Conservation (phyloP, 1,284 basidiomycete genomes). For the Malassezia sympodialis region DNA sequence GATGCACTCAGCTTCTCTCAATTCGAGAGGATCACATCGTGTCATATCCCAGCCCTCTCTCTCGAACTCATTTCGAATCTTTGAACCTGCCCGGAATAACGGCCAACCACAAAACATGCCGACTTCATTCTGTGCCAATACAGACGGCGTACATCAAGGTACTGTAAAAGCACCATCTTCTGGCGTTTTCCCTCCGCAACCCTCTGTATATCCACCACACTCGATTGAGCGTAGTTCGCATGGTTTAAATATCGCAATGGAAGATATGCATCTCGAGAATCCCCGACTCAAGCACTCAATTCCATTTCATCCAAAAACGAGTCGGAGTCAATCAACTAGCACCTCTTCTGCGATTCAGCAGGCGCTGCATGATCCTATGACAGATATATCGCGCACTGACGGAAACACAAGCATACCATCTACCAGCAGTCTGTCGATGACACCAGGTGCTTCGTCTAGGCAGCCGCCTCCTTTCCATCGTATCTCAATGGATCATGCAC, state of each 20-base stretch:
- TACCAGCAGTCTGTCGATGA: not conserved
- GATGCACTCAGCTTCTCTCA: not conserved
- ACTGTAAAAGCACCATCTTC: not conserved
- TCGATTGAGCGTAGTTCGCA: not conserved
- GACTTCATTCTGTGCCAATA: not conserved
- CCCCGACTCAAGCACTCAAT: not conserved
- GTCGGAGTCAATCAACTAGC: not conserved
- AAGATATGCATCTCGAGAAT: not conserved
- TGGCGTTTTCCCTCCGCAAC: not conserved
- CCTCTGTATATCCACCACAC: not conserved
- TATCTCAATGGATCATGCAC: not conserved
- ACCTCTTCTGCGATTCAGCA: not conserved
- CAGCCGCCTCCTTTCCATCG: not conserved
- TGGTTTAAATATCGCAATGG: not conserved
- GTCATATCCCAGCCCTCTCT: not conserved
- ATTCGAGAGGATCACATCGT: not conserved
- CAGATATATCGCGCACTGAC: not conserved
- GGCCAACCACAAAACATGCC: not conserved
- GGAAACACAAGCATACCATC: not conserved
- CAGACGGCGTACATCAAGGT: not conserved
- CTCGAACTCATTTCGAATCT: not conserved
- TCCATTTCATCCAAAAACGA: not conserved
- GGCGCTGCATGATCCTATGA: not conserved
- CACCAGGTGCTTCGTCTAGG: not conserved
- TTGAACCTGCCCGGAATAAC: slow-evolving; percentile 42